phyloP scores from a whole-genome alignment of 257 asterid species.

The Gynochthodes officinalis region DNA sequence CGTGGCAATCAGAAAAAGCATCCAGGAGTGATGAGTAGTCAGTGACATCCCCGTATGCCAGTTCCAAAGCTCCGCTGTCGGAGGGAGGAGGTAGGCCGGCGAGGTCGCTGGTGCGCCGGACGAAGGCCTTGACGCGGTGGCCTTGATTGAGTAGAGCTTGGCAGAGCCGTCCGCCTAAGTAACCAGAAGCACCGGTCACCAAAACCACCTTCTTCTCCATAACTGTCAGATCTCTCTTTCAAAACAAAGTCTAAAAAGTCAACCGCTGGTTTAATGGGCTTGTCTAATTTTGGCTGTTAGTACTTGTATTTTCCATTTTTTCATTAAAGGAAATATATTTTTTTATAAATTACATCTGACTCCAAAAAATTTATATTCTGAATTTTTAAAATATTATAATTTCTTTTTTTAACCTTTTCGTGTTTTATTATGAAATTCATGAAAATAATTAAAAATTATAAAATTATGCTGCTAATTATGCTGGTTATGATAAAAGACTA shows the following conservation, averaged over 20 bases:
- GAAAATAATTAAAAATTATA: no score
- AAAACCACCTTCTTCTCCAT: slow-evolving; percentile 59
- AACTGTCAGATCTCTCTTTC: no score
- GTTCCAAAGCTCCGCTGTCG: slow-evolving; percentile 47
- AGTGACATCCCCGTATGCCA: slow-evolving; percentile 82
- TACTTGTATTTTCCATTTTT: no score
- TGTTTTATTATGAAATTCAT: no score
- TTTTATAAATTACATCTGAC: no score
- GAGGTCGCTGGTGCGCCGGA: slow-evolving; percentile 74
- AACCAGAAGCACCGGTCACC: slow-evolving; percentile 97
- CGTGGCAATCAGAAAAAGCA: slow-evolving; percentile 73
- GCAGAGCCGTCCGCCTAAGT: slow-evolving; percentile 87
- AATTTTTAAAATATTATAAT: no score
- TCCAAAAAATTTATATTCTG: no score
- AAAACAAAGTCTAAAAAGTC: not conserved
- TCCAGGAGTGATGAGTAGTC: slow-evolving; percentile 64
- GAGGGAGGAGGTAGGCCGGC: slow-evolving; percentile 54
- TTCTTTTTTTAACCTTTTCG: no score
- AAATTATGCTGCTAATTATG: no score
- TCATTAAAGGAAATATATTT: no score
- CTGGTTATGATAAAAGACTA: no score
- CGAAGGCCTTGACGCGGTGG: slow-evolving; percentile 77
- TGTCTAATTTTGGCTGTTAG: not conserved
- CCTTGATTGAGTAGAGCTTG: slow-evolving; percentile 61
- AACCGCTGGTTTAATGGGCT: not conserved